Evolutionary conservation across 2,329 filamentous ascomycete genomes (phyloP).

Genomic region (Aspergillus puulaauensis): DNA sequence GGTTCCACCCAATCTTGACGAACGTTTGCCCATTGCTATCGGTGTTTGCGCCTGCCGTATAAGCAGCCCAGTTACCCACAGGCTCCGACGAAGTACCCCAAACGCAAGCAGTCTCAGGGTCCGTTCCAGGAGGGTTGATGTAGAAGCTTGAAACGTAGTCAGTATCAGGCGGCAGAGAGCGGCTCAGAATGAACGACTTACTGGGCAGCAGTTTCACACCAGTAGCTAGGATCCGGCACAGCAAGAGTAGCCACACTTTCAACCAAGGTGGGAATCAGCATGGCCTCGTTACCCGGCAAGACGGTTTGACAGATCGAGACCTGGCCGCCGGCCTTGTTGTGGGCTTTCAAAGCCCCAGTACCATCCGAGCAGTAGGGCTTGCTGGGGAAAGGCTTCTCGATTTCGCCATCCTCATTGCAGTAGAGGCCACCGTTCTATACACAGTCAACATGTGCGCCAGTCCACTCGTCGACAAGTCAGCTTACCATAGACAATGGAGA

Average conservation of each 20-base stretch:
- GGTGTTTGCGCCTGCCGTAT: constrained; percentile 73
- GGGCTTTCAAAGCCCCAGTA: constrained; percentile 62
- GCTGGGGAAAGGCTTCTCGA: constrained; percentile 67
- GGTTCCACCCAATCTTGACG: constrained; percentile 76
- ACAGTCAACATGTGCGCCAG: neutral
- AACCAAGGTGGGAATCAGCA: constrained; percentile 77
- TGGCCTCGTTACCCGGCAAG: constrained; percentile 74
- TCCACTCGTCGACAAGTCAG: constrained; percentile 14
- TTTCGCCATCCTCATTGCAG: constrained; percentile 65
- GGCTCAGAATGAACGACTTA: constrained; percentile 45
- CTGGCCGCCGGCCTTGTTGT: constrained; percentile 61
- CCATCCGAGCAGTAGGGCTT: constrained; percentile 70
- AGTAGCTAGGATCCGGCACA: constrained; percentile 69
- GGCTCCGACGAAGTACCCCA: constrained; percentile 67
- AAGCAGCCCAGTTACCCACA: constrained; percentile 74
- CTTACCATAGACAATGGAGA: constrained; percentile 73
- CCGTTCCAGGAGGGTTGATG: constrained; percentile 71
- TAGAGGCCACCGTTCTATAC: constrained; percentile 69
- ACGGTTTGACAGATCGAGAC: constrained; percentile 79
- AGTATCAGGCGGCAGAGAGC: neutral
- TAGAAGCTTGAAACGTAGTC: constrained; percentile 59
- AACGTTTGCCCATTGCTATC: constrained; percentile 65
- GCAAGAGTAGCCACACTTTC: constrained; percentile 59
- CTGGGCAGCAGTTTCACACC: constrained; percentile 72
- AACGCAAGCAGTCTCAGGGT: constrained; percentile 61